A percentile compares a stretch with the other conserved stretches of the same genome.
Conservation (phyloP, 345 rosid species). For the Populus tremula region DNA sequence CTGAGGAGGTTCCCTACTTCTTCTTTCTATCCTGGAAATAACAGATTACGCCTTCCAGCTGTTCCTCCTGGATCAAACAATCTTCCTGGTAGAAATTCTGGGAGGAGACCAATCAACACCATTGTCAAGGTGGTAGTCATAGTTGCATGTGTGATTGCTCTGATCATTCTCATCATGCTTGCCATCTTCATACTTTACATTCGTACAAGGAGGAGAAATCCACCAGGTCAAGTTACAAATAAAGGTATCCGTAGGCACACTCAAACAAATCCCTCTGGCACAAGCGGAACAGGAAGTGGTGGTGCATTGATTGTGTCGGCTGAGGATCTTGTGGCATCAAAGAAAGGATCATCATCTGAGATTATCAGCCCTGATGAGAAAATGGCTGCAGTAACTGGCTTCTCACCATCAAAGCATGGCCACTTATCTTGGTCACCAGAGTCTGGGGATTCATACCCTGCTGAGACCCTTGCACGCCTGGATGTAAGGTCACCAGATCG, state of each 20-base stretch:
- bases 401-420: constrained; percentile 86
- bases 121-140: constrained; percentile 67
- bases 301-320: constrained; percentile 76
- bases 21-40: constrained; percentile 87
- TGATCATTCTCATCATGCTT: constrained; percentile 67
- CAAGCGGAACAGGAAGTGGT: constrained; percentile 45
- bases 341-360: constrained; percentile 82
- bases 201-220: constrained; percentile 53
- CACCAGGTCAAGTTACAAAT: constrained; percentile 40
- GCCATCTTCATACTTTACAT: constrained; percentile 66
- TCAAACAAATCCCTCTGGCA: constrained; percentile 49
- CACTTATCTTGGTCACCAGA: constrained; percentile 86
- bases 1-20: constrained; percentile 67
- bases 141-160: constrained; percentile 66
- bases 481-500: constrained; percentile 92
- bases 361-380: constrained; percentile 78
- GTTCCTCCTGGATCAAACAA: constrained; percentile 45
- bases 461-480: constrained; percentile 73
- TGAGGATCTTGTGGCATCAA: constrained; percentile 71
- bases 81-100: constrained; percentile 38
- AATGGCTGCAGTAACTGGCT: constrained; percentile 54
- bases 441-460: constrained; percentile 85
- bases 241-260: constrained; percentile 47
- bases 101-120: constrained; percentile 47
- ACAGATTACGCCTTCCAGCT: constrained; percentile 49